Evolutionary conservation across 441 rosid genomes (phyloP).

Genomic region (Adansonia gregorii): DNA sequence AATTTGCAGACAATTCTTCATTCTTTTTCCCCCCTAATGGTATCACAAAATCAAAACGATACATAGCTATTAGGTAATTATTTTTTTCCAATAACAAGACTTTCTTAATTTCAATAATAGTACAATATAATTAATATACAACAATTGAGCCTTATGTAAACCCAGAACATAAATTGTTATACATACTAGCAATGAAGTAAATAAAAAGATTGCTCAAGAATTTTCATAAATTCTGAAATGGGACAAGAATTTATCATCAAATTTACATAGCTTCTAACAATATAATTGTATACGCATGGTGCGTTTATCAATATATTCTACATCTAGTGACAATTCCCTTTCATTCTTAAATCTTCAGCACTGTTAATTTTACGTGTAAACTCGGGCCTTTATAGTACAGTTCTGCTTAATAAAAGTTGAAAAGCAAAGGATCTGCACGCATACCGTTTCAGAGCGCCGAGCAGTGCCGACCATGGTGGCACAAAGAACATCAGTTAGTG

Average conservation of each 20-base stretch:
- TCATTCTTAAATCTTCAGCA: neutral
- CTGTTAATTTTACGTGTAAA: neutral
- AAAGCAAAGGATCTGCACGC: neutral
- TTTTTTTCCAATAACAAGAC: too few relatives aligned
- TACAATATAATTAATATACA: too few relatives aligned
- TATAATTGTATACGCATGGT: neutral
- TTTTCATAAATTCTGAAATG: neutral
- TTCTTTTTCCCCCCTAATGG: too few relatives aligned
- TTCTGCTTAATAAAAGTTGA: neutral
- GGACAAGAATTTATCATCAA: neutral
- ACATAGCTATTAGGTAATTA: too few relatives aligned
- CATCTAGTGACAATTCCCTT: neutral
- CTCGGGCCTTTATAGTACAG: slow-evolving; percentile 1
- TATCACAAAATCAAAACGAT: too few relatives aligned
- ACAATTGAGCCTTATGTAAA: too few relatives aligned
- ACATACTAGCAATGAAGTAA: neutral
- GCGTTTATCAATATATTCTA: neutral
- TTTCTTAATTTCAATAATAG: too few relatives aligned
- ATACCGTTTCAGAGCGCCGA: neutral
- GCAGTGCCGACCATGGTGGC: neutral
- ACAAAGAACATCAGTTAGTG: neutral
- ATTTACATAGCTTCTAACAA: neutral
- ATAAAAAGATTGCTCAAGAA: neutral
- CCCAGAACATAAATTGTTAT: too few relatives aligned
- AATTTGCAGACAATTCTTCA: too few relatives aligned